Conservation (phyloP, 164 flowering plant genomes). For the Chloranthus sessilifolius region DNA sequence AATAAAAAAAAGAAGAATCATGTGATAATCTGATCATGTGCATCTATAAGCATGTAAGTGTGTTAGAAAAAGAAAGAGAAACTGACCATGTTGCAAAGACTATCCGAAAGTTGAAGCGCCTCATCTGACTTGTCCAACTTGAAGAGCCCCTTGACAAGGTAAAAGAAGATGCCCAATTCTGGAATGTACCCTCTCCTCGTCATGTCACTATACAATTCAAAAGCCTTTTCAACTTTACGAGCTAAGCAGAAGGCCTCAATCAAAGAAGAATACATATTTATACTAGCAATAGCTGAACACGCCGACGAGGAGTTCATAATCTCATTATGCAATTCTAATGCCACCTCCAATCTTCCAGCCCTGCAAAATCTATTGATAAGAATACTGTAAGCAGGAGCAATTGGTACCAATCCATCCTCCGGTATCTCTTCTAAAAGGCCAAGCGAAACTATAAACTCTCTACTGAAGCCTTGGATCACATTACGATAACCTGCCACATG, state of each 20-base stretch:
- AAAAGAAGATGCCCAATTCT: conserved; percentile 37
- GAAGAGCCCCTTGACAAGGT: conserved; percentile 64
- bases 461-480: conserved; percentile 81
- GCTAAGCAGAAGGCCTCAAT: conserved; percentile 58
- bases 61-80: neutral
- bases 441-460: conserved; percentile 60
- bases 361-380: conserved; percentile 66
- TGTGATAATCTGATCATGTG: neutral
- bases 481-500: conserved; percentile 48
- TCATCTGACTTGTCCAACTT: conserved; percentile 58
- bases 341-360: conserved; percentile 65
- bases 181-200: conserved; percentile 47
- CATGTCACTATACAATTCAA: conserved; percentile 66
- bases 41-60: neutral
- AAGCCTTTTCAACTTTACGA: conserved; percentile 56
- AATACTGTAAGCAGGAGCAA: conserved; percentile 55
- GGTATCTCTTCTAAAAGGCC: conserved; percentile 62
- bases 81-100: conserved; percentile 52
- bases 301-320: conserved; percentile 29
- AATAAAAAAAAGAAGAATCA: too few species aligned
- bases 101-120: conserved; percentile 60
- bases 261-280: conserved; percentile 33
- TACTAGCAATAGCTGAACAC: conserved; percentile 17
- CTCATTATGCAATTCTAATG: conserved; percentile 66
- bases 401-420: conserved; percentile 33